phyloP scores from a whole-genome alignment of 164 flowering plant species.

The Piper betle region DNA sequence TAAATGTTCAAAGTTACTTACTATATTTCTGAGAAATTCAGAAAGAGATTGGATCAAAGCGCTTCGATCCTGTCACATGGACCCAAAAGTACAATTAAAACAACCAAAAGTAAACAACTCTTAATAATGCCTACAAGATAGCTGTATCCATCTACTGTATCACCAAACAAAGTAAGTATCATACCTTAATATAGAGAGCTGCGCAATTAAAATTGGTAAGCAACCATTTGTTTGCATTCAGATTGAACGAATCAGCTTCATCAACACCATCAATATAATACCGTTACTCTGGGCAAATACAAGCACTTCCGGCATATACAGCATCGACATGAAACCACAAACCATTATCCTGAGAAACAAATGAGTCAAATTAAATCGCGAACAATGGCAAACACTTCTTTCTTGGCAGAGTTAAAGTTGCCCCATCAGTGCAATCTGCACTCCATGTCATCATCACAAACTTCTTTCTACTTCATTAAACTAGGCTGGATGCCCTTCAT shows the following conservation, averaged over 20 bases:
- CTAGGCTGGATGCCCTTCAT: too few species aligned
- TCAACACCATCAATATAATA: constrained; percentile 79
- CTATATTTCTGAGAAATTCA: constrained; percentile 80
- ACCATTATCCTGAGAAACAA: constrained; percentile 31
- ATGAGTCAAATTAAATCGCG: constrained; percentile 3
- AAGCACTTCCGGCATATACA: constrained; percentile 99
- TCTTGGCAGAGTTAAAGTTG: background rate
- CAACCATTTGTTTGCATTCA: constrained; percentile 97
- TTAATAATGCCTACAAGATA: too few species aligned
- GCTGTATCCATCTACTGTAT: too few species aligned
- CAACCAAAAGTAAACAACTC: too few species aligned
- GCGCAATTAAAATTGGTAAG: constrained; percentile 91
- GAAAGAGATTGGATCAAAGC: constrained; percentile 74
- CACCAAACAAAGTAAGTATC: background rate
- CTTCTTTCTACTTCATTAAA: too few species aligned
- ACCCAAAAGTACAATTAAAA: background rate
- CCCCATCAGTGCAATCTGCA: too few species aligned
- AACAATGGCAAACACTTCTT: background rate
- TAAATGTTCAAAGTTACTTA: background rate
- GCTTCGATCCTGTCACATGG: constrained; percentile 50
- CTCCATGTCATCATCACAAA: too few species aligned
- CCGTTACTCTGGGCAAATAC: constrained; percentile 86
- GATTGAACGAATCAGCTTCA: constrained; percentile 81
- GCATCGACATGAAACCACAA: constrained; percentile 95
- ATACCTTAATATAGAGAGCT: constrained; percentile 81